Evolutionary conservation across 129 eudicot species (phyloP).

Genomic region (Artemisia tridentata): DNA sequence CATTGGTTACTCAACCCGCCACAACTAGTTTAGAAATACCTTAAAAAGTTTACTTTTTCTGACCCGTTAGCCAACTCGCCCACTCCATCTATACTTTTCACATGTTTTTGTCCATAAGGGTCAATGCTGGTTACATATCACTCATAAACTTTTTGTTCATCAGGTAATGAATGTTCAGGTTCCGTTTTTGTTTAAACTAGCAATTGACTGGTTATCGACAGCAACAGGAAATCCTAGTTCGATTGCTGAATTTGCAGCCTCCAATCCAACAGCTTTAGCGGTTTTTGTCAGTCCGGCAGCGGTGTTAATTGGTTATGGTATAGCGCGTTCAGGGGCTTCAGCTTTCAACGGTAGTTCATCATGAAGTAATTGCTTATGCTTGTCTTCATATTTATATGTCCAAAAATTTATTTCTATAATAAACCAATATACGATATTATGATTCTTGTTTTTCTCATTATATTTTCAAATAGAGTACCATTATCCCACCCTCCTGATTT

Average conservation of each 20-base stretch:
- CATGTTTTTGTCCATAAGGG: not conserved
- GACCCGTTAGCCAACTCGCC: conserved; percentile 6
- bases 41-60: not conserved
- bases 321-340: conserved; percentile 86
- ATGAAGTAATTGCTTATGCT: conserved; percentile 60
- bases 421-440: conserved; percentile 2
- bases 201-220: conserved; percentile 88
- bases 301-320: conserved; percentile 83
- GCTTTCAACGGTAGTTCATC: conserved; percentile 89
- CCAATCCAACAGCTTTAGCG: conserved; percentile 76
- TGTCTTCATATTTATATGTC: conserved; percentile 27
- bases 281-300: conserved; percentile 92
- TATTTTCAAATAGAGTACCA: conserved; percentile 4
- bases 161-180: conserved; percentile 97
- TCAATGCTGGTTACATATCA: conserved; percentile 13
- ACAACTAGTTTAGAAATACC: not conserved
- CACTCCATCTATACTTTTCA: not conserved
- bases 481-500: conserved; percentile 6
- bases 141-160: conserved; percentile 20
- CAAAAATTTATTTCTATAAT: not conserved
- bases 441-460: conserved; percentile 1
- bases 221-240: conserved; percentile 72
- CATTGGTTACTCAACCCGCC: not conserved
- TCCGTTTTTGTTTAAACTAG: conserved; percentile 90
- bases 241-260: conserved; percentile 71